A percentile compares a stretch with the other conserved stretches of the same genome.
phyloP scores from a whole-genome alignment of 768 basidiomycete species.

The Hericium alpestre region DNA sequence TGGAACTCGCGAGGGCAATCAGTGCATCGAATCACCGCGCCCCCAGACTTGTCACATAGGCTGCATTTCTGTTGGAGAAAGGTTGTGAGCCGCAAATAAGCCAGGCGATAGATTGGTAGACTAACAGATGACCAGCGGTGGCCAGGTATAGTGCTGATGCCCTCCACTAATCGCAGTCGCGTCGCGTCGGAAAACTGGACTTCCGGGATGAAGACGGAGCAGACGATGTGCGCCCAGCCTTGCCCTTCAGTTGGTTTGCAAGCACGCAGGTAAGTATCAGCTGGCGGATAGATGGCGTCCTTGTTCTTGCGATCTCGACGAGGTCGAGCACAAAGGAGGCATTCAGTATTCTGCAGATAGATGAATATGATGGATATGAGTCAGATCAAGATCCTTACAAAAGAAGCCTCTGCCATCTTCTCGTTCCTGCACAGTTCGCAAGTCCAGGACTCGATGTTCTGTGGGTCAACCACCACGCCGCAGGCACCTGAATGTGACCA shows the following conservation, averaged over 20 bases:
- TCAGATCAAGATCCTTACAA: slow-evolving; percentile 36
- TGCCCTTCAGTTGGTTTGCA: slow-evolving; percentile 89
- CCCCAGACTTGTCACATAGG: slow-evolving; percentile 61
- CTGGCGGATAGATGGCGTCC: slow-evolving; percentile 33
- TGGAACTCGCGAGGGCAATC: slow-evolving; percentile 81
- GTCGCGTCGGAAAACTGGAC: slow-evolving; percentile 70
- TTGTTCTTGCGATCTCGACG: slow-evolving; percentile 37
- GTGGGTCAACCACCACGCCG: slow-evolving; percentile 58
- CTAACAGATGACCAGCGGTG: slow-evolving; percentile 68
- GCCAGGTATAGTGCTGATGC: slow-evolving; percentile 61
- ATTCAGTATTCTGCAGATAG: slow-evolving; percentile 56
- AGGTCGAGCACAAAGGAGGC: slow-evolving; percentile 70
- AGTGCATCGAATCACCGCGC: slow-evolving; percentile 74
- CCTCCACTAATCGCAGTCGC: slow-evolving; percentile 73
- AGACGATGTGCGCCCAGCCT: slow-evolving; percentile 86
- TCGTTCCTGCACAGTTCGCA: slow-evolving; percentile 87
- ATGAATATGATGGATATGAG: background rate
- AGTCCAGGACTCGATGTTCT: slow-evolving; percentile 61
- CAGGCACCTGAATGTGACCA: slow-evolving; percentile 38
- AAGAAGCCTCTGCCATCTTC: slow-evolving; percentile 67
- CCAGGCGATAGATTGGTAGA: slow-evolving; percentile 7
- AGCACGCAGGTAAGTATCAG: slow-evolving; percentile 60
- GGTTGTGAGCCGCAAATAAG: slow-evolving; percentile 8
- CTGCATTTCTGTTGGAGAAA: slow-evolving; percentile 47
- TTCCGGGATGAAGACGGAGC: slow-evolving; percentile 81